phyloP scores from a whole-genome alignment of 2,329 filamentous ascomycete species.

The Fusarium succisae region DNA sequence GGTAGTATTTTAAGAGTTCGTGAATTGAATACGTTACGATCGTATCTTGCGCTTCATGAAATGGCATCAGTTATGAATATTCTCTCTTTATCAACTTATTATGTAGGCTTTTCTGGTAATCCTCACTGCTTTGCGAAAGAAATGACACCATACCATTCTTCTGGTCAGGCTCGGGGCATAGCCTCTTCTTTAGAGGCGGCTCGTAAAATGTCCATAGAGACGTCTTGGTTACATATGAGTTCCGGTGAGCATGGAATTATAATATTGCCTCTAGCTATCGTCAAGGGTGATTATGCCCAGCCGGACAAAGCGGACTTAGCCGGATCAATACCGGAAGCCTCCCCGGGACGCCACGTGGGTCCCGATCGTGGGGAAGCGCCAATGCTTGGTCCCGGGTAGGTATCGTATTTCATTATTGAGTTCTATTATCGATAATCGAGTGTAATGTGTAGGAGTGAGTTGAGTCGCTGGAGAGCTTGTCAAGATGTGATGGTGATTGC shows the following conservation, averaged over 20 bases:
- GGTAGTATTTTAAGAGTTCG: not conserved
- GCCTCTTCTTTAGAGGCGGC: rapidly evolving
- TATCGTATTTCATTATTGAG: not conserved
- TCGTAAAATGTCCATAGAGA: not conserved
- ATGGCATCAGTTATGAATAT: rapidly evolving
- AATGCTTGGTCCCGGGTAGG: not conserved
- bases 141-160: not conserved
- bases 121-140: not conserved
- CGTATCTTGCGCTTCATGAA: too few species aligned
- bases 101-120: not conserved
- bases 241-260: rapidly evolving
- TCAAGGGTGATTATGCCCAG: not conserved
- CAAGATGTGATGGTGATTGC: not conserved
- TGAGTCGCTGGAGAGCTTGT: not conserved
- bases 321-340: not conserved
- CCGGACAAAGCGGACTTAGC: not conserved
- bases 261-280: not conserved
- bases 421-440: not conserved
- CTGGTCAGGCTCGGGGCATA: rapidly evolving
- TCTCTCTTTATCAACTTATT: not conserved
- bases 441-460: rapidly evolving
- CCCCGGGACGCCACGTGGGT: not conserved
- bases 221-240: not conserved
- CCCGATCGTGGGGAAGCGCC: not conserved
- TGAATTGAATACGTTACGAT: too few species aligned